Base-by-base conservation (phyloP, 306 rosid genomes). In the Sesbania bispinosa region DNA sequence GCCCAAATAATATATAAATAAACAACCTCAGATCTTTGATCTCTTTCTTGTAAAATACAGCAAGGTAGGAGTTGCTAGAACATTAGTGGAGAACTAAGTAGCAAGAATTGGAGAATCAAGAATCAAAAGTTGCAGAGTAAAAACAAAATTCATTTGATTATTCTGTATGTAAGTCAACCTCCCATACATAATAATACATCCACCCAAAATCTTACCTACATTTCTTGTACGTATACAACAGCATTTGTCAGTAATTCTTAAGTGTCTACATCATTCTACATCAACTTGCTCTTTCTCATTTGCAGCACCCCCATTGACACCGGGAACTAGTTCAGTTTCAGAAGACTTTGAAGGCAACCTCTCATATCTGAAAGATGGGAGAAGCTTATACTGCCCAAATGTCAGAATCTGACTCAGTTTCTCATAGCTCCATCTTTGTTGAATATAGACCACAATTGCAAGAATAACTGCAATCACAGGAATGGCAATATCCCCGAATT, bases 271-370 rank as follows among this genome's bases (percentile, higher is more conserved):
- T 87, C 84, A 88, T 53, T 86, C 85, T 57, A 21, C 36, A 38
- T 73, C 85, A 36, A 14, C 75, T 21, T 75, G 69, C 4, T 82
- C 85, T 21, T 82, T 84, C 67, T 85, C 96, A 19, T 64, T 64
- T 61, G 71, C 69, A 23, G 27, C 73, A 78, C 16, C 69, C 62
- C 87, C 81, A 39, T 77, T 85, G 46, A 39, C 65, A 46, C 76
- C 87, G 19, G 87, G 82, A 67, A 85, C 88, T 14, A 90, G 96
- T 79, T 94, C 96, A 5, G 97, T 83, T 87, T 94, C 95, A 63
- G 66, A 67, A 8, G 79, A 60, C 76, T 73, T 81, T 21, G 96
- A 87, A 73, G 96, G 76, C 74, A 90, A 75, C 71, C 97, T 88
- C 79, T 89, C 86, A 61, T 94, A 94, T 85, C 82, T 81, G 55